Evolutionary conservation across 257 asterid species (phyloP).

Genomic region (Solanum dulcamara): DNA sequence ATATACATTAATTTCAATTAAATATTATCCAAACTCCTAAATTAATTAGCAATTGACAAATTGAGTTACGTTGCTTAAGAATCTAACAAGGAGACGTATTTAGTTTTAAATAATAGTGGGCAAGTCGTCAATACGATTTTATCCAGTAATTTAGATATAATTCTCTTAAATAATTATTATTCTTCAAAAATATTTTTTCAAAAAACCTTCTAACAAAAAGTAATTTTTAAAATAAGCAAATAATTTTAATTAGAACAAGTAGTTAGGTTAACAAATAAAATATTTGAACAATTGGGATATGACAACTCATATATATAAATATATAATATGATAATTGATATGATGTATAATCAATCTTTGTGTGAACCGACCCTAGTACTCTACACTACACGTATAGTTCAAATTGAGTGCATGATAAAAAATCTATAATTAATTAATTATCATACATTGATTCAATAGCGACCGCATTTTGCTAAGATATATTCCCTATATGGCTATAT

Average conservation of each 20-base stretch:
- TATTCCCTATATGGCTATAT: not conserved
- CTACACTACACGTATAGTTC: not conserved
- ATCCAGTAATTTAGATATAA: not conserved
- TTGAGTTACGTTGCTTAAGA: not conserved
- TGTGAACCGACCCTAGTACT: not conserved
- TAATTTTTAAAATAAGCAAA: not conserved
- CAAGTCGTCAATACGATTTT: not conserved
- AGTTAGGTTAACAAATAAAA: not conserved
- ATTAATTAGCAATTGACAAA: not conserved
- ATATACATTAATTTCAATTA: not conserved
- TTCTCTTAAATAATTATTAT: not conserved
- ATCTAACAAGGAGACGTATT: not conserved
- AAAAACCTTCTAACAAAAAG: not conserved
- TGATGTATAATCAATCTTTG: not conserved
- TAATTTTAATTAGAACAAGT: not conserved
- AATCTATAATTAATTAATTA: not conserved
- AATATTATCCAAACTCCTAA: not conserved
- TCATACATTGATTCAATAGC: not conserved
- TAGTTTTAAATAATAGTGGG: not conserved
- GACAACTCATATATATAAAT: not conserved
- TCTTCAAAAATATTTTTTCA: not conserved
- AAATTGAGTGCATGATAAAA: not conserved
- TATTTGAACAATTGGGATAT: not conserved
- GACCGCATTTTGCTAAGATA: not conserved
- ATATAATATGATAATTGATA: too few relatives aligned